Evolutionary conservation across 2,329 filamentous ascomycete genomes (phyloP), one percentile per base, ranked within the genome.

Genomic region (Hansfordia pulvinata): DNA sequence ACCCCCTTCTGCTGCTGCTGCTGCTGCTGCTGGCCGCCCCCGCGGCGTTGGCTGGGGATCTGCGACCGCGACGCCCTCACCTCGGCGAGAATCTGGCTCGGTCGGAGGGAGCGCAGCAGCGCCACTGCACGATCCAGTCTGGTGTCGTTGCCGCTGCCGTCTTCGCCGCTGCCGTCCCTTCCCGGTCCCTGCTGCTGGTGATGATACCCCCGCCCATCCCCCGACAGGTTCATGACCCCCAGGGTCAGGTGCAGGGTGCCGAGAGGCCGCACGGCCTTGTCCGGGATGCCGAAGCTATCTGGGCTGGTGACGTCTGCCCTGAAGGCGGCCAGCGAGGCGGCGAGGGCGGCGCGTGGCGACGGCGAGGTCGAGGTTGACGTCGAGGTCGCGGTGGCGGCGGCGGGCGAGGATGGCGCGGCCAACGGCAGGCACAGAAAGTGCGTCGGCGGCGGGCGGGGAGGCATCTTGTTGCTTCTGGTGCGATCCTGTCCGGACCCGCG

Each of bases 241-340:
- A 94, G 61, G 0, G 86, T 94, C 3, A 93, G 58, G 51, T 96
- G 88, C 25, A 94, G 52, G 2, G 84, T 85, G 1, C 82, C 81
- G 1, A 82, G 53, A 0, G 84, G 84, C 16, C 85, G 62, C 26
- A 93, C 56, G 2, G 84, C 83, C 29, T 65, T 65, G 17, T 58
- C 47, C 0, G 80, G 78, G 8, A 88, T 54, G 5, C 58, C 57
- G 32, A 56, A 51, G 35, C 55, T 49, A 30, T 52, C 42, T 27
- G 53, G 39, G 30, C 47, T 52, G 2, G 58, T 60, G 18, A 77
- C 63, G 34, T 76, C 67, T 16, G 65, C 53, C 30, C 57, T 62
- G 46, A 92, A 86, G 6, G 58, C 43, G 5, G 61, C 52, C 4
- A 92, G 50, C 12, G 66, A 73, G 3, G 52, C 48, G n/a, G 70